A percentile compares a stretch with the other conserved stretches of the same genome.
Evolutionary conservation across 2,329 filamentous ascomycete genomes (phyloP).

Genomic region (Aspergillus fumigatiaffinis): DNA sequence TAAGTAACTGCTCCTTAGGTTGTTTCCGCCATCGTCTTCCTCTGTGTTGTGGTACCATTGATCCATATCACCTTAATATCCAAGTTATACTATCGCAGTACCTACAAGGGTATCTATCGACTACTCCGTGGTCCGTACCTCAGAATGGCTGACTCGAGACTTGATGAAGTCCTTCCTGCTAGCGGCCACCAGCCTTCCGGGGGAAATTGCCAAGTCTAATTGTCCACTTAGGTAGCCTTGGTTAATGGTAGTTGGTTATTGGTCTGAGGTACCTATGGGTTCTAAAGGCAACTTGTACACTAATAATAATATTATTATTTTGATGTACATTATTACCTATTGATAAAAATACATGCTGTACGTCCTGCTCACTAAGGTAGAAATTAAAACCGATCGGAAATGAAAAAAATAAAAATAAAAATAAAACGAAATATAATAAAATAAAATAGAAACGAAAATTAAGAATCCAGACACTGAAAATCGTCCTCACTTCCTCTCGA

Average conservation of each 20-base stretch:
- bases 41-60: not conserved
- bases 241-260: not conserved
- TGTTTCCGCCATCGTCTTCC: not conserved
- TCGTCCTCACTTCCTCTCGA: not conserved
- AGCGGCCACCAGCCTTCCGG: not conserved
- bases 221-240: not conserved
- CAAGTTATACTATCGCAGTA: not conserved
- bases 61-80: not conserved
- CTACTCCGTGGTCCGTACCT: not conserved
- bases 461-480: not conserved
- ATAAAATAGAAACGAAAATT: not conserved
- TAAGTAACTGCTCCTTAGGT: not conserved
- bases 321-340: not conserved
- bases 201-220: not conserved
- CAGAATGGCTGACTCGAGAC: not conserved
- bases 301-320: not conserved
- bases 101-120: not conserved
- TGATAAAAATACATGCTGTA: not conserved
- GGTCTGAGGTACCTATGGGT: not conserved
- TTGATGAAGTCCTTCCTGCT: not conserved
- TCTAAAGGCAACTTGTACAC: not conserved
- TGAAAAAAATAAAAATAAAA: not conserved
- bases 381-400: not conserved
- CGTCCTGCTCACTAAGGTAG: not conserved
- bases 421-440: not conserved